These are phyloP conservation scores for Kwoniella heveanensis DNA, from an alignment of 768 basidiomycete genomes.

Conservation along the genomic window DNA sequence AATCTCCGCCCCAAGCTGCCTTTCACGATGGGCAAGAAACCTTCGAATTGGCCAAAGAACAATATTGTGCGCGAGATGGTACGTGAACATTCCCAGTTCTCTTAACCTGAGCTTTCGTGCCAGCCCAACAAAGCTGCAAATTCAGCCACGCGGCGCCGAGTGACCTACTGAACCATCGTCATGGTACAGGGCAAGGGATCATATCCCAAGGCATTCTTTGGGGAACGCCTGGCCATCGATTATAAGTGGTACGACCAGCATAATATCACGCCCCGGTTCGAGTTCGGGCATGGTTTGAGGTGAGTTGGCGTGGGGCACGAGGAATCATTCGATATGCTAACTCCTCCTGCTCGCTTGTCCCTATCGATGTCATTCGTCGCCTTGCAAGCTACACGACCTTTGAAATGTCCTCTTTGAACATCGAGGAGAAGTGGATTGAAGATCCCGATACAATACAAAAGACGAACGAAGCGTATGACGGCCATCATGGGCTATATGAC, in stretches of 20 bases:
- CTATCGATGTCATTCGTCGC: not conserved
- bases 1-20: constrained; percentile 36
- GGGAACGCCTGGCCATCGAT: constrained; percentile 53
- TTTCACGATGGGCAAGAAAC: constrained; percentile 52
- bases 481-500: constrained; percentile 52
- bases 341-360: too few species aligned
- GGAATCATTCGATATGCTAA: too few species aligned
- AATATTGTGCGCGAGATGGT: constrained; percentile 46
- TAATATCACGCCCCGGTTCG: constrained; percentile 51
- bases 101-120: too few species aligned
- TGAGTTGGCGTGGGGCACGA: too few species aligned
- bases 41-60: constrained; percentile 49
- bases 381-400: constrained; percentile 49
- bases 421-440: constrained; percentile 32
- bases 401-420: constrained; percentile 39
- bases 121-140: too few species aligned
- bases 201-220: constrained; percentile 47
- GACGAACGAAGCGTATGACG: constrained; percentile 53
- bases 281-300: constrained; percentile 56
- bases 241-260: constrained; percentile 56
- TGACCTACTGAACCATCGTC: too few species aligned
- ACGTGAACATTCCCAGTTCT: constrained; percentile 9
- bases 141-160: too few species aligned
- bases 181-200: constrained; percentile 3
- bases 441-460: constrained; percentile 49